Base-by-base conservation (phyloP, 805 yeast species). In the Kuraishia piskuri region DNA sequence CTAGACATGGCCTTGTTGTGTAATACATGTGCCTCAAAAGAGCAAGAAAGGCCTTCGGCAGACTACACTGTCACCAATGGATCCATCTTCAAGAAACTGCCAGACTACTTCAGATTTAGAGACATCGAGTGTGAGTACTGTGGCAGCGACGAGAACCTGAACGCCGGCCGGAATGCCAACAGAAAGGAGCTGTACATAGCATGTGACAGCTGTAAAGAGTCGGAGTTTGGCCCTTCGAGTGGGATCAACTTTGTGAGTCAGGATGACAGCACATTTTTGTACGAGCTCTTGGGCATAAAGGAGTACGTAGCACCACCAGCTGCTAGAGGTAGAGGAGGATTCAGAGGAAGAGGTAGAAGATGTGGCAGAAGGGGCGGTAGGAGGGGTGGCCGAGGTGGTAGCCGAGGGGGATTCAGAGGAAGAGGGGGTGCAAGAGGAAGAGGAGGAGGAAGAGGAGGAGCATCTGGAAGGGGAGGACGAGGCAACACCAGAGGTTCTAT, bases 11-110 rank as follows among this genome's bases (percentile, higher is more conserved):
- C 74, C 0, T 63, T 80, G 55, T 62, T 79, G 21, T 82, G 87
- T 60, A 68, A 67, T 31, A 49, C 55, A 3, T 82, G 87, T 61
- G 64, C 73, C 21, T 59, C 57, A 36, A 77, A 76, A 55, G 74
- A 70, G 25, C 59, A 58, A 21, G 79, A 74, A 14, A 72, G 69
- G 49, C 76, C 83, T 0, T 68, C 77, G 1, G 76, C 81, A 1
- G 75, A 74, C 50, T 80, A 82, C 57, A 67, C 81, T 2, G 59
- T 80, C 3, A 68, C 75, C 1, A 82, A 82, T 58, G 87, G 87
- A 2, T 74, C 84, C 0, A 64, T 82, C n/a, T 70, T 82, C 57
- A 67, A 65, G 54, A 78, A 71, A 59, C 68, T 80, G 62, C 69
- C 68, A 2, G 76, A 69, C 48, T 82, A 81, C 61, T 66, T 67